These are phyloP conservation scores for Setaria viridis DNA, from an alignment of 202 grass and related monocot genomes.

Conservation along the genomic window DNA sequence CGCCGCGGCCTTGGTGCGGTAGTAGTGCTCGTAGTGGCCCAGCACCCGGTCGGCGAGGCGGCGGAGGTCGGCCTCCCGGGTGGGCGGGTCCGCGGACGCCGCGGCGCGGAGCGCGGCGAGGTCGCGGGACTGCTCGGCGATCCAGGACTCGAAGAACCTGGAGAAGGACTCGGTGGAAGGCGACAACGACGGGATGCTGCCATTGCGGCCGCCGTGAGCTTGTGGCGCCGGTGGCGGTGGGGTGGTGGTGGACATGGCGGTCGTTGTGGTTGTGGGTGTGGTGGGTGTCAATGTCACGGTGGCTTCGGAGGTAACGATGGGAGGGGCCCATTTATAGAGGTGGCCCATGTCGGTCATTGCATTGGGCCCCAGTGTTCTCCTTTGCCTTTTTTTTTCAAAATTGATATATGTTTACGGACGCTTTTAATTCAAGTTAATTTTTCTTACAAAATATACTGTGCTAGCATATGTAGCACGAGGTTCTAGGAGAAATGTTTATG, in stretches of 20 bases:
- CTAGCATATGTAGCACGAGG: background rate
- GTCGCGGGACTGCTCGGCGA: slow-evolving; percentile 65
- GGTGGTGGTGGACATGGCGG: slow-evolving; percentile 35
- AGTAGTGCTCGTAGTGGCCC: slow-evolving; percentile 81
- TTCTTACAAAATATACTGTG: too few relatives aligned
- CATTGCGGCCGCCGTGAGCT: background rate
- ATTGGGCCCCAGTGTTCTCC: background rate
- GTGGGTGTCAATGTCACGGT: background rate
- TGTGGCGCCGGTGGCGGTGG: background rate
- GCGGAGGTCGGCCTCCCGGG: slow-evolving; percentile 6
- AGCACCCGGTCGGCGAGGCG: slow-evolving; percentile 55
- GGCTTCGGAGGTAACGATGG: background rate
- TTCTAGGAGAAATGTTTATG: background rate
- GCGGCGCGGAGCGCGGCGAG: slow-evolving; percentile 59
- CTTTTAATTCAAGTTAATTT: too few relatives aligned
- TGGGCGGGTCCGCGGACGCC: background rate
- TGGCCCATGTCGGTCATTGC: background rate
- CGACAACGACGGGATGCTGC: background rate
- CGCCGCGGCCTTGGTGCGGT: slow-evolving; percentile 59
- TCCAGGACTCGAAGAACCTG: slow-evolving; percentile 64
- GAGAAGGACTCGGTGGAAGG: slow-evolving; percentile 45
- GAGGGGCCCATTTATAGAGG: background rate
- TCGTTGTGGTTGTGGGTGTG: background rate
- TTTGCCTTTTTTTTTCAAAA: background rate
- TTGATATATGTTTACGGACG: too few relatives aligned